phyloP scores from a whole-genome alignment of 306 rosid species.

The Dicorynia guianensis region DNA sequence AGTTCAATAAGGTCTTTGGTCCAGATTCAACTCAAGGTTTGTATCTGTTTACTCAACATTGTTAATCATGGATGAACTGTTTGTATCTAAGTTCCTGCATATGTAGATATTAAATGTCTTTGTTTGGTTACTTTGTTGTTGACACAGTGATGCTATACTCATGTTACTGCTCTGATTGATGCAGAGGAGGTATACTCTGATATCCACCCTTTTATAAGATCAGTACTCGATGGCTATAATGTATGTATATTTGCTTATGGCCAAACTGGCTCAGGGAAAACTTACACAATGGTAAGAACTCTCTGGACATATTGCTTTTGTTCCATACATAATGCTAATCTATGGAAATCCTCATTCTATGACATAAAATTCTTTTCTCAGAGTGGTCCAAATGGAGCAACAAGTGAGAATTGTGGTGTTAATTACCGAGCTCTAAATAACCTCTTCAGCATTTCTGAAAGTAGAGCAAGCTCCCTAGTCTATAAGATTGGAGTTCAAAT shows the following conservation, averaged over 20 bases:
- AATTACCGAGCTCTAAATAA: constrained; percentile 61
- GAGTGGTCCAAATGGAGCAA: constrained; percentile 62
- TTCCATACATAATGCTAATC: constrained; percentile 17
- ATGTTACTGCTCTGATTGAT: constrained; percentile 28
- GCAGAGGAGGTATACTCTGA: constrained; percentile 67
- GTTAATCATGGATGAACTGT: neutral
- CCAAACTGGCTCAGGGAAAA: constrained; percentile 78
- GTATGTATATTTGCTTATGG: constrained; percentile 78
- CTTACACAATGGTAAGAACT: constrained; percentile 72
- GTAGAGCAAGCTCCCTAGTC: constrained; percentile 31
- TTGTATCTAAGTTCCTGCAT: constrained; percentile 19
- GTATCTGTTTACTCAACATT: constrained; percentile 10
- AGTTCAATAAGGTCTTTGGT: constrained; percentile 49
- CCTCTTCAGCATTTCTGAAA: constrained; percentile 49
- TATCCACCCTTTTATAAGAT: constrained; percentile 57
- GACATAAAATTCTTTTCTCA: constrained; percentile 41
- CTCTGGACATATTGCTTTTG: constrained; percentile 27
- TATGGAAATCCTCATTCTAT: constrained; percentile 37
- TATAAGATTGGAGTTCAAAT: constrained; percentile 59
- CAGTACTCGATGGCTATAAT: constrained; percentile 71
- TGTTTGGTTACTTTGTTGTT: neutral
- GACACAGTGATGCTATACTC: constrained; percentile 18
- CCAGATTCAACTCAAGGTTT: constrained; percentile 54
- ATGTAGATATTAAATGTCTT: constrained; percentile 1
- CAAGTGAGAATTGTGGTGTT: constrained; percentile 54